Conservation (phyloP, 495 filamentous ascomycete genomes). For the Podospora comata region DNA sequence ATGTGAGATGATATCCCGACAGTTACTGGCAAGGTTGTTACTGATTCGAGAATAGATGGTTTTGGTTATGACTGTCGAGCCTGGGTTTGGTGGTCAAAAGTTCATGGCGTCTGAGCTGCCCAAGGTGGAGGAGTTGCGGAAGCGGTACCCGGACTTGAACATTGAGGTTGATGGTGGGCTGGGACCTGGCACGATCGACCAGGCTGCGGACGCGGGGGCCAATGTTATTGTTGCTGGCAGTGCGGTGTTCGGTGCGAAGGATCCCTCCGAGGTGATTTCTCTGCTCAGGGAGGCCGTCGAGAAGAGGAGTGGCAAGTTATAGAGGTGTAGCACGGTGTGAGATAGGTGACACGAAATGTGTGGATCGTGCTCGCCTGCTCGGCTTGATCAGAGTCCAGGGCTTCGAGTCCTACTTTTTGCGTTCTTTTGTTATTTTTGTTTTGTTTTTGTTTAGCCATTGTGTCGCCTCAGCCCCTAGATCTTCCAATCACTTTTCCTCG, state of each 20-base stretch:
- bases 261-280: constrained; percentile 79
- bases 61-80: constrained; percentile 96
- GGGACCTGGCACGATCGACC: constrained; percentile 82
- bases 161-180: constrained; percentile 97
- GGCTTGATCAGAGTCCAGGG: neutral
- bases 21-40: neutral
- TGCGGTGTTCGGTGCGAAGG: constrained; percentile 88
- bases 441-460: neutral
- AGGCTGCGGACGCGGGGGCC: constrained; percentile 90
- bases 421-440: neutral
- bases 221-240: constrained; percentile 99
- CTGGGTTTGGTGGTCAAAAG: constrained; percentile 96
- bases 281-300: constrained; percentile 78
- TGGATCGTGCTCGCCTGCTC: neutral
- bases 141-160: constrained; percentile 83
- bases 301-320: constrained; percentile 42
- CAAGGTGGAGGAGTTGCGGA: constrained; percentile 80
- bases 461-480: neutral
- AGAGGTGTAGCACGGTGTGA: neutral
- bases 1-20: constrained; percentile 57
- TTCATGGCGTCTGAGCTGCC: constrained; percentile 96
- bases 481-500: neutral
- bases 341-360: neutral
- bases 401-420: neutral
- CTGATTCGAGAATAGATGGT: constrained; percentile 67